Evolutionary conservation across 192 early-diverging fungal genomes (phyloP).

Genomic region (Ambispora gerdemannii): DNA sequence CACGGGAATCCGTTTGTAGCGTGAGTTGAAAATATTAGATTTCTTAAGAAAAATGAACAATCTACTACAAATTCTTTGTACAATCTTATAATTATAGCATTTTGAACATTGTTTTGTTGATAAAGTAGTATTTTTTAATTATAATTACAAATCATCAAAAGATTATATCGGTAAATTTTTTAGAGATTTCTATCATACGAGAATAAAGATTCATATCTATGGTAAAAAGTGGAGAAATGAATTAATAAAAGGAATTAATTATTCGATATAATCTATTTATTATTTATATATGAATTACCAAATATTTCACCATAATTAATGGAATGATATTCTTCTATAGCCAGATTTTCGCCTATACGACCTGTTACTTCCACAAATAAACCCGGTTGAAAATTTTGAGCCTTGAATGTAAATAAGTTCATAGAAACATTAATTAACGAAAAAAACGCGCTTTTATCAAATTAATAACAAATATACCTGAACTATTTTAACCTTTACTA

Average conservation of each 20-base stretch:
- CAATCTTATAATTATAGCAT: too few species aligned
- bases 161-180: not conserved
- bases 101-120: too few species aligned
- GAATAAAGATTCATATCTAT: conserved; percentile 37
- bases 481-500: conserved; percentile 32
- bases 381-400: conserved; percentile 19
- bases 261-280: not conserved
- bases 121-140: too few species aligned
- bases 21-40: too few species aligned
- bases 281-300: too few species aligned
- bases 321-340: conserved; percentile 34
- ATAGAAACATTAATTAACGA: not conserved
- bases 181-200: conserved; percentile 30
- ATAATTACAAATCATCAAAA: not conserved
- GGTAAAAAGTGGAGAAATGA: not conserved
- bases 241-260: not conserved
- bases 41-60: too few species aligned
- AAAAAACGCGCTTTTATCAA: not conserved
- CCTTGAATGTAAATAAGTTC: not conserved
- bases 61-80: too few species aligned
- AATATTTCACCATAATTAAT: conserved; percentile 36
- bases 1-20: too few species aligned
- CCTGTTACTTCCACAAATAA: conserved; percentile 41
- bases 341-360: conserved; percentile 34
- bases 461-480: conserved; percentile 25